Evolutionary conservation across 2,329 filamentous ascomycete genomes (phyloP).

Genomic region (Aulographum hederae): DNA sequence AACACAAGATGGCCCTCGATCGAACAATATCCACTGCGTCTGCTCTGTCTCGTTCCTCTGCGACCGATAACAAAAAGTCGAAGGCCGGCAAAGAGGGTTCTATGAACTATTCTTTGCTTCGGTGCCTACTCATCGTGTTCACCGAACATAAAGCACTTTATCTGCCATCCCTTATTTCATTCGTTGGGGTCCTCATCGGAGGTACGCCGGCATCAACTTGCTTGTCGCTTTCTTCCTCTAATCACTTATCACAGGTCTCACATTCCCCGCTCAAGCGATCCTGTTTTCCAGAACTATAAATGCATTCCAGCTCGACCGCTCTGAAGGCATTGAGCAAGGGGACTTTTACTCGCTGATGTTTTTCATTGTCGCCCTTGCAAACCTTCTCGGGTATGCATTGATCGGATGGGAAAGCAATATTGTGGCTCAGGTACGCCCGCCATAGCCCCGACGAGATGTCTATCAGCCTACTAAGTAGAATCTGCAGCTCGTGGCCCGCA

Average conservation of each 20-base stretch:
- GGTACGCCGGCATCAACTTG: conserved; percentile 14
- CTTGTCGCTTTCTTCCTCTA: too few species aligned
- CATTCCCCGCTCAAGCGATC: conserved; percentile 29
- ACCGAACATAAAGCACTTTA: conserved; percentile 18
- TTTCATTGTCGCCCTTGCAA: conserved; percentile 32
- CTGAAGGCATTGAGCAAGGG: conserved; percentile 19
- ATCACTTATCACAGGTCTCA: conserved; percentile 21
- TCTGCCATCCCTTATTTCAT: conserved; percentile 14
- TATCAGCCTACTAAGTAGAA: neutral
- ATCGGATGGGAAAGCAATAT: conserved; percentile 27
- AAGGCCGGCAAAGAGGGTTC: too few species aligned
- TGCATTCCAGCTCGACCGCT: conserved; percentile 25
- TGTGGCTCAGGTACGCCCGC: conserved; percentile 22
- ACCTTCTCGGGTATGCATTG: conserved; percentile 24
- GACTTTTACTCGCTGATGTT: conserved; percentile 39
- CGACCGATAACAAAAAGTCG: too few species aligned
- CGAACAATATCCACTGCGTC: too few species aligned
- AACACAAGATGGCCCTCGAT: too few species aligned
- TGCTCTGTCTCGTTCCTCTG: too few species aligned
- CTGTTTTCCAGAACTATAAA: conserved; percentile 30
- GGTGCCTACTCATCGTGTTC: conserved; percentile 11
- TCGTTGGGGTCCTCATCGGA: conserved; percentile 15
- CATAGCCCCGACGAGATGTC: too few species aligned
- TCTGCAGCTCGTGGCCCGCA: conserved; percentile 11
- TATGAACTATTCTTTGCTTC: neutral